These are phyloP conservation scores for Solanum lignicaule DNA, from an alignment of 257 asterid genomes.

Conservation along the genomic window DNA sequence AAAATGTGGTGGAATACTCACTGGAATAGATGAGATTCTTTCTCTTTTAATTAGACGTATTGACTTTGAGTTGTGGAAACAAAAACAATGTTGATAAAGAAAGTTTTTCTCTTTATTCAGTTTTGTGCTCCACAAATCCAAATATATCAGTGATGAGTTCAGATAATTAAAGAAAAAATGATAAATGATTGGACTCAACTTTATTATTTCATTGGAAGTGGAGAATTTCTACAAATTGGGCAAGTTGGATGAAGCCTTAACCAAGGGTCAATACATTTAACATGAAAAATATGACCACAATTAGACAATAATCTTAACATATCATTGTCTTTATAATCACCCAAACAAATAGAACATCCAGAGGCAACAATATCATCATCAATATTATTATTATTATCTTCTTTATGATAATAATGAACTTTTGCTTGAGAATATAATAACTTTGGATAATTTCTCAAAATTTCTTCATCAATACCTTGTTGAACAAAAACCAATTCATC, in stretches of 20 bases:
- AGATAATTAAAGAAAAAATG: not conserved
- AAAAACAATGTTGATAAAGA: not conserved
- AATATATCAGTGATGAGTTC: not conserved
- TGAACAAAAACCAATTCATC: not conserved
- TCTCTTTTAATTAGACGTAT: not conserved
- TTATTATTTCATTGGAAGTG: not conserved
- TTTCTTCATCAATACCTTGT: not conserved
- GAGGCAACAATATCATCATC: not conserved
- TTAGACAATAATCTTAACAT: slow-evolving; percentile 5
- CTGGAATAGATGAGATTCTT: not conserved
- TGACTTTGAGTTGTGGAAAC: not conserved
- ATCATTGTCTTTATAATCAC: slow-evolving; percentile 10
- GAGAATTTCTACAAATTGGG: slow-evolving; percentile 18
- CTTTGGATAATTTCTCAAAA: slow-evolving; percentile 1
- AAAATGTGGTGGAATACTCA: rapidly evolving
- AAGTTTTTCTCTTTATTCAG: not conserved
- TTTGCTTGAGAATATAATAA: not conserved
- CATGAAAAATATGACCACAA: slow-evolving; percentile 20
- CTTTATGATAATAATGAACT: not conserved
- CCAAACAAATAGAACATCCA: slow-evolving; percentile 20
- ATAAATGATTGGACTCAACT: not conserved
- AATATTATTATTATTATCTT: not conserved
- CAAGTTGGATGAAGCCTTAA: slow-evolving; percentile 16
- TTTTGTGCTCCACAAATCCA: not conserved
- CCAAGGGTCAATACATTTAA: slow-evolving; percentile 19